Evolutionary conservation across 2,329 filamentous ascomycete genomes (phyloP), one percentile per base, ranked within the genome.

Genomic region (Fusarium illudens): DNA sequence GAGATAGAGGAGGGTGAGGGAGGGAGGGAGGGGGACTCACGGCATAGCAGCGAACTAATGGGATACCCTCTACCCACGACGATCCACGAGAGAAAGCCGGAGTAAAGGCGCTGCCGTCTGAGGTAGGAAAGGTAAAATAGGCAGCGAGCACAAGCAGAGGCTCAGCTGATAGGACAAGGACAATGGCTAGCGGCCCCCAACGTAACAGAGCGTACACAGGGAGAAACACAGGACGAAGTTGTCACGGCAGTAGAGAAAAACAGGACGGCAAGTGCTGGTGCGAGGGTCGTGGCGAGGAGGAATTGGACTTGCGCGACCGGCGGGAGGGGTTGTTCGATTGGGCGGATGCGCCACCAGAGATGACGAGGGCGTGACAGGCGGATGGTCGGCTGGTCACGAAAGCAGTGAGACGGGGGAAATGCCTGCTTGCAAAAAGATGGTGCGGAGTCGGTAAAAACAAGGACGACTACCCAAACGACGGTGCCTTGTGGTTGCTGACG

Each of bases 51-150:
- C 77, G 68, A 30, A 73, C 68, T 72, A 68, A 69, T 62, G 70
- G 73, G 73, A 75, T 77, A 76, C 79, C 78, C 77, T 83, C 79
- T 75, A 78, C 83, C 79, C 80, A 75, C 82, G 79, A 84, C 82
- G 72, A 80, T 81, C 79, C 77, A 74, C 64, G 70, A 73, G 72
- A 80, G 79, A 82, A 75, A 77, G 81, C 77, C 81, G 79, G 80
- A 84, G 80, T 72, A 81, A 81, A 81, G 78, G 78, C 74, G 76
- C 68, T 62, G 61, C 65, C 71, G 59, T 58, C 60, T 64, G 49
- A 50, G 64, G 58, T 63, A 50, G 61, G 56, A 67, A 66, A 54
- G 49, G 58, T 56, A 60, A 30, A 53, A 53, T 42, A 49, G 62
- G 49, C 50, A 56, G 36, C 37, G 60, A 66, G 59, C 53, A 62